Evolutionary conservation across 2,329 filamentous ascomycete species (phyloP).

Genomic region (Cadophora gregata): DNA sequence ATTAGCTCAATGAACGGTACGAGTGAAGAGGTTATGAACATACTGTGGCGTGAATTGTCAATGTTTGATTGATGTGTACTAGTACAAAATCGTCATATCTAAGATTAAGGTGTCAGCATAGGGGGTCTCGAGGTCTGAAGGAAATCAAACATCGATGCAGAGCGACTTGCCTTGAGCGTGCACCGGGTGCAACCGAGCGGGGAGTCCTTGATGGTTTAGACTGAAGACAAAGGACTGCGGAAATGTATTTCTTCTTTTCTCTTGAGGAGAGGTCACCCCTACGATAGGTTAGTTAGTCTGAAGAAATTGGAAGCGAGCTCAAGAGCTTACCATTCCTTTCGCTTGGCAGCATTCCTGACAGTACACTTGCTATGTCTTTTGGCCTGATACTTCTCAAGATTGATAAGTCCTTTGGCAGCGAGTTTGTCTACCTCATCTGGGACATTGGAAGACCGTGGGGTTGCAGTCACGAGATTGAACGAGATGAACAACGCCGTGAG

Average conservation of each 20-base stretch:
- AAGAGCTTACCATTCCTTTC: constrained; percentile 50
- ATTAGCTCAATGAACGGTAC: background rate
- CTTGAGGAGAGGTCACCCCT: constrained; percentile 29
- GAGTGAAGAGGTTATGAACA: constrained; percentile 34
- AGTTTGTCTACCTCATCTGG: constrained; percentile 40
- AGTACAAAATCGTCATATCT: constrained; percentile 49
- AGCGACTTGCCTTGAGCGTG: constrained; percentile 33
- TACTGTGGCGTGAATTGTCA: constrained; percentile 32
- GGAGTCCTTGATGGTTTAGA: constrained; percentile 42
- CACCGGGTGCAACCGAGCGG: constrained; percentile 42
- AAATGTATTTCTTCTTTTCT: constrained; percentile 43
- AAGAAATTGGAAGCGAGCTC: background rate
- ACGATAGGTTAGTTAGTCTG: background rate
- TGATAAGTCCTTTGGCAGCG: constrained; percentile 42
- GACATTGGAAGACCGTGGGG: background rate
- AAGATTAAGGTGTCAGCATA: background rate
- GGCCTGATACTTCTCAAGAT: constrained; percentile 42
- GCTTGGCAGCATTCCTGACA: constrained; percentile 46
- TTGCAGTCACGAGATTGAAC: background rate
- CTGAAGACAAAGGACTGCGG: constrained; percentile 48
- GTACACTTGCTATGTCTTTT: constrained; percentile 41
- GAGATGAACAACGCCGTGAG: background rate
- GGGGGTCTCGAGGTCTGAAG: too few species aligned
- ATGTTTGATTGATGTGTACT: constrained; percentile 45
- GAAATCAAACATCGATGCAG: background rate